Evolutionary conservation across 2,329 filamentous ascomycete species (phyloP).

Genomic region (Tolypocladium ovalisporum): DNA sequence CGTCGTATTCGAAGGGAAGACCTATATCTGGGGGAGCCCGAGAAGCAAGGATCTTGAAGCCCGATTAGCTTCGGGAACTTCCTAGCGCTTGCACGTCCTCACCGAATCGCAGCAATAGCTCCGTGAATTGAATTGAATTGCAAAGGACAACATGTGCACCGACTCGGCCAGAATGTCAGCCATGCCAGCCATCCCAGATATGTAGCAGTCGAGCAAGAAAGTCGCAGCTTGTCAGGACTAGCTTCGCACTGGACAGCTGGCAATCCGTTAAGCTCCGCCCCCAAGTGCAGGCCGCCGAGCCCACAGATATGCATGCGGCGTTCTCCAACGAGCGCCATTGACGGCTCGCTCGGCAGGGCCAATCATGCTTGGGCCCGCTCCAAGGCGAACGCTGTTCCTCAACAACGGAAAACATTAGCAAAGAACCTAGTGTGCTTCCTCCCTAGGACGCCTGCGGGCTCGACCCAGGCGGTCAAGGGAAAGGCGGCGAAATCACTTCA

Average conservation of each 20-base stretch:
- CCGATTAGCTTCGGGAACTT: background rate
- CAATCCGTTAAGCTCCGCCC: background rate
- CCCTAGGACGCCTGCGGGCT: background rate
- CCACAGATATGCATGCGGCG: background rate
- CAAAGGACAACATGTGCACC: background rate
- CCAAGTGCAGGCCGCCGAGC: background rate
- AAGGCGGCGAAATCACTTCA: background rate
- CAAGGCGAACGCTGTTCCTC: background rate
- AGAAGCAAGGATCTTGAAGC: background rate
- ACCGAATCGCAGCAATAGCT: background rate
- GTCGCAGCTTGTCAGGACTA: background rate
- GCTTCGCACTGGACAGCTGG: too few species aligned
- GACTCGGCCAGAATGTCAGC: background rate
- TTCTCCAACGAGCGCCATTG: background rate
- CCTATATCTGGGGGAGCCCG: background rate
- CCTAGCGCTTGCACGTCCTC: background rate
- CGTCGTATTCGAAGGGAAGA: too few species aligned
- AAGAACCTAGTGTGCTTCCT: background rate
- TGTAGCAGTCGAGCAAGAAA: too few species aligned
- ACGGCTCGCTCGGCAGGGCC: background rate
- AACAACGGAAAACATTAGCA: background rate
- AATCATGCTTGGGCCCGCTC: background rate
- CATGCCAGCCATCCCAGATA: background rate
- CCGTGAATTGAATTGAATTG: background rate
- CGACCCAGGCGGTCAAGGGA: background rate